Evolutionary conservation across 805 yeast species (phyloP).

Genomic region (Zygotorulaspora chibaensis): DNA sequence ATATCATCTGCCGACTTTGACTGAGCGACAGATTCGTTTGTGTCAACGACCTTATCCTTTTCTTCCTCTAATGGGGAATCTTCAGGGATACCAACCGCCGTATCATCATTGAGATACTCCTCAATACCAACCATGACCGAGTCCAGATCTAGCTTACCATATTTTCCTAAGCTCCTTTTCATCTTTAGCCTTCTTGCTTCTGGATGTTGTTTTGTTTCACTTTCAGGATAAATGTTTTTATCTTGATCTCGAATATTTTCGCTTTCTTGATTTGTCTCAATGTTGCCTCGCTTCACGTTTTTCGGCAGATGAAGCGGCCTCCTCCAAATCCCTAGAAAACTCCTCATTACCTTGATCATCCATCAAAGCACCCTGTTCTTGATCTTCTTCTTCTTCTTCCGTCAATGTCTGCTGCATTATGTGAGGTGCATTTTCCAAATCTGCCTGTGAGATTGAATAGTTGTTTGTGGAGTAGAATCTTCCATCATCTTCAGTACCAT

Average conservation of each 20-base stretch:
- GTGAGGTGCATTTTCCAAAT: conserved; percentile 27
- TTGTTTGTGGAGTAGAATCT: conserved; percentile 26
- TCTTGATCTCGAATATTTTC: neutral
- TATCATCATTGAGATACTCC: conserved; percentile 19
- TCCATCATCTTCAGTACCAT: conserved; percentile 11
- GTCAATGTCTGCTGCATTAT: conserved; percentile 20
- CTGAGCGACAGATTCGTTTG: too few relatives aligned
- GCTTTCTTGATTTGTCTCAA: conserved; percentile 19
- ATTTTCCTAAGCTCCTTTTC: conserved; percentile 1
- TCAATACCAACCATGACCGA: conserved; percentile 28
- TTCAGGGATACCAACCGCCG: neutral
- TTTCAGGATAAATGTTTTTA: neutral
- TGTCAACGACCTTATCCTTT: neutral
- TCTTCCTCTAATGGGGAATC: neutral
- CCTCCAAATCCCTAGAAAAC: conserved; percentile 12
- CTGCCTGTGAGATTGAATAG: conserved; percentile 29
- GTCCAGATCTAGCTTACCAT: conserved; percentile 17
- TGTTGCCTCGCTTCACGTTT: conserved; percentile 17
- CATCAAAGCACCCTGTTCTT: conserved; percentile 18
- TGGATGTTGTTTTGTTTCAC: neutral
- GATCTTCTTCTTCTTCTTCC: conserved; percentile 25
- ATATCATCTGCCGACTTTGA: too few relatives aligned
- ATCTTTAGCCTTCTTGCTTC: neutral
- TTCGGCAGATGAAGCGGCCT: conserved; percentile 12
- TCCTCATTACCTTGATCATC: conserved; percentile 25